Evolutionary conservation across 345 rosid genomes (phyloP).

Genomic region (Eucalyptus erythrocorys): DNA sequence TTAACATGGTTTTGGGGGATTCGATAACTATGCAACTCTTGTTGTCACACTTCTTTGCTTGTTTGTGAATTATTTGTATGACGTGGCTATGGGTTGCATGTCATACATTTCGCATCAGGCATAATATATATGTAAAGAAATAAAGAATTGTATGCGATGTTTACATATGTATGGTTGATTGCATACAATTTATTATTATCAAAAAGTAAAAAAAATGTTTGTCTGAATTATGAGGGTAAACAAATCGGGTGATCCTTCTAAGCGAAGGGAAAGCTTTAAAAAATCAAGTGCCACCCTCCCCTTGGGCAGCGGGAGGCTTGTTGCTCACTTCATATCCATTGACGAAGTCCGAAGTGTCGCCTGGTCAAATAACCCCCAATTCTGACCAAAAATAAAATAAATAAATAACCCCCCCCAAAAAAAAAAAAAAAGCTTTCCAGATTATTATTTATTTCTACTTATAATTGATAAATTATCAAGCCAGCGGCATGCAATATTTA

Average conservation of each 20-base stretch:
- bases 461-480: neutral
- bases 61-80: neutral
- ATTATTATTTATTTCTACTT: neutral
- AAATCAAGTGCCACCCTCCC: neutral
- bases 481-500: neutral
- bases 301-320: neutral
- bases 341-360: neutral
- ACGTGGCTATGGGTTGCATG: neutral
- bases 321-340: neutral
- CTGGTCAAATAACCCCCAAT: neutral
- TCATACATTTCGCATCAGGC: rapidly evolving
- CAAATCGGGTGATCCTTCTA: neutral
- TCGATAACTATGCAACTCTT: neutral
- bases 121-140: neutral
- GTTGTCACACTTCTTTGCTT: neutral
- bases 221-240: neutral
- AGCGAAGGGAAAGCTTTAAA: neutral
- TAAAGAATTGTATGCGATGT: neutral
- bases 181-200: neutral
- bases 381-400: no score
- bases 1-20: neutral
- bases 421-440: neutral
- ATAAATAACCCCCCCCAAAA: no score
- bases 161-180: neutral
- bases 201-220: neutral